Evolutionary conservation across 2,329 filamentous ascomycete species (phyloP).

Genomic region (Didymellaceae sp.): DNA sequence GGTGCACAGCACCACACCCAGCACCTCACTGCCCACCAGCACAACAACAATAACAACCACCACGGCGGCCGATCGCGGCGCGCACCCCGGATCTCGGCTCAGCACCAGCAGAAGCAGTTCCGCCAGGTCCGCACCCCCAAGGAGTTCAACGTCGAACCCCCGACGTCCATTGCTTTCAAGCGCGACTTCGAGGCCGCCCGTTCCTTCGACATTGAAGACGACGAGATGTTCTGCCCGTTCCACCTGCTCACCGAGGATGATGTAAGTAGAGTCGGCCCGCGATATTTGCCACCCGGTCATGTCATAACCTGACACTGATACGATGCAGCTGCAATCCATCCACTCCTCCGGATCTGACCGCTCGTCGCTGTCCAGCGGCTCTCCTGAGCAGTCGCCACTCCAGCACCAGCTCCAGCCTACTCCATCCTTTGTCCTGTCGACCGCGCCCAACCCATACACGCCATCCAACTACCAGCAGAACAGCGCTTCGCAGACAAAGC

Average conservation of each 20-base stretch:
- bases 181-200: constrained; percentile 87
- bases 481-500: constrained; percentile 70
- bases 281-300: constrained; percentile 32
- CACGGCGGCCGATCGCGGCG: constrained; percentile 85
- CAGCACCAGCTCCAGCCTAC: constrained; percentile 79
- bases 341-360: constrained; percentile 89
- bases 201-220: constrained; percentile 95
- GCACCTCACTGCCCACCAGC: constrained; percentile 63
- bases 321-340: constrained; percentile 80
- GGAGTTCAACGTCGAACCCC: constrained; percentile 77
- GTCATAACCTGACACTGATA: constrained; percentile 43
- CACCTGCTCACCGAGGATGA: constrained; percentile 90
- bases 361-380: constrained; percentile 92
- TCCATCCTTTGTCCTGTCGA: constrained; percentile 75
- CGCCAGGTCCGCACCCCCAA: constrained; percentile 85
- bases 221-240: constrained; percentile 90
- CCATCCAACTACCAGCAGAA: constrained; percentile 67
- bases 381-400: constrained; percentile 87
- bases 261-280: constrained; percentile 62
- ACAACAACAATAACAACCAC: constrained; percentile 62
- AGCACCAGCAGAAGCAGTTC: constrained; percentile 88
- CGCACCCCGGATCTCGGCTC: constrained; percentile 78
- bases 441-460: constrained; percentile 60
- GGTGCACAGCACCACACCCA: constrained; percentile 54
- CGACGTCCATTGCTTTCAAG: constrained; percentile 78